Conservation (phyloP, 805 yeast genomes). For the Blastobotrys chiropterorum region DNA sequence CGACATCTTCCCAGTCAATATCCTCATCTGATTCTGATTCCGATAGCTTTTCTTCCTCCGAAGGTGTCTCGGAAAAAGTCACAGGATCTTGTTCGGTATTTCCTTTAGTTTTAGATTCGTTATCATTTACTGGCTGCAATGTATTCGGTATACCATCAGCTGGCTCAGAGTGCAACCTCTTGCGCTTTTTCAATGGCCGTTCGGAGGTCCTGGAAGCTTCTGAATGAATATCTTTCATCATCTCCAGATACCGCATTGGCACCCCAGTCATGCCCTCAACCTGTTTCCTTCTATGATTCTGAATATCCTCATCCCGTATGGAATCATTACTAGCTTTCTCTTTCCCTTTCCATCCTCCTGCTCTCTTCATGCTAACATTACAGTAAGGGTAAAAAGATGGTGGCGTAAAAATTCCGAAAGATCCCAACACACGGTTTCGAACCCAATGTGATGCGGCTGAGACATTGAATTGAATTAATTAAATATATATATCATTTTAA, state of each 20-base stretch:
- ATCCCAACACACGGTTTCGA: background rate
- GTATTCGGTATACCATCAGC: background rate
- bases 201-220: slow-evolving; percentile 10
- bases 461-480: too few relatives aligned
- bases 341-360: background rate
- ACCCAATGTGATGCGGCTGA: background rate
- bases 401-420: background rate
- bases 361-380: background rate
- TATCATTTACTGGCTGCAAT: background rate
- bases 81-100: slow-evolving; percentile 14
- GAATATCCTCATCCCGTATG: background rate
- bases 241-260: slow-evolving; percentile 11
- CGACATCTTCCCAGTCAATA: slow-evolving; percentile 35
- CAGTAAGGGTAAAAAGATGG: background rate
- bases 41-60: slow-evolving; percentile 17
- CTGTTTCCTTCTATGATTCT: background rate
- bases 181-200: slow-evolving; percentile 11
- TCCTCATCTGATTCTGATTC: slow-evolving; percentile 30
- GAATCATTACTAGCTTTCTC: background rate
- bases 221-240: slow-evolving; percentile 13
- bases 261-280: slow-evolving; percentile 2
- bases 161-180: background rate
- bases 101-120: too few relatives aligned
- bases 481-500: too few relatives aligned
- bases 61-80: slow-evolving; percentile 19